Evolutionary conservation across 164 flowering plant species (phyloP), one percentile per base, ranked within the genome.

Genomic region (Dillenia suffruticosa): DNA sequence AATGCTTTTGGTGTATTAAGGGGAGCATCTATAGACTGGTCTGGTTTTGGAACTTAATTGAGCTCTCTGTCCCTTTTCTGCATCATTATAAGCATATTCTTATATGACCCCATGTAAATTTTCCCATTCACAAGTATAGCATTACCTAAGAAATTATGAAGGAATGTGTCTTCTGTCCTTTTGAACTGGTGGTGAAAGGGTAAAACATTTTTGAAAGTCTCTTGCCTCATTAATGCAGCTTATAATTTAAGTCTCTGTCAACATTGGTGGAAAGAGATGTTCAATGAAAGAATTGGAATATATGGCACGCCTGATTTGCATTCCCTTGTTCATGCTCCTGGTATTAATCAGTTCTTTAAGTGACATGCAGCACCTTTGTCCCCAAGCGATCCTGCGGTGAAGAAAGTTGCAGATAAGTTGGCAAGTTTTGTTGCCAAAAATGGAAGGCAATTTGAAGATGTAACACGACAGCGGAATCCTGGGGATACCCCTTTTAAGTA

Each of bases 301-400:
- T 88, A 76, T 87, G 84, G 82, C 88, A 83, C 65, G 77, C 86
- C 92, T 92, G 93, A 70, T 90, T 93, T 85, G 87, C 86, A 86
- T 91, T 89, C 87, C 68, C 84, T 84, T 85, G 83, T 89, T 83
- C 94, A 86, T 91, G 85, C 84, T 82, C 92, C 83, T 61, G 97
- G 92, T 92, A 86, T 92, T 95, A 95, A 95, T 87, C 89, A 77
- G 90, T 91, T 91, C 79, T 94, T 80, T 95, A 89, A 95, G 97
- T 95, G 90, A 83, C 74, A 82, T 95, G 99, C 99, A 94, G 96
- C 85, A 85, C 92, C 96, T 58, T 71, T 84, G 73, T 65, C 86
- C 46, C 97, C 99, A 62, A 86, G 87, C 62, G 96, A 95, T 81
- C 86, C 87, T 74, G 76, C 87, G 59, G 99, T 92, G 79, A 95